Conservation (phyloP, 164 flowering plant species). For the Tetrastigma voinierianum region DNA sequence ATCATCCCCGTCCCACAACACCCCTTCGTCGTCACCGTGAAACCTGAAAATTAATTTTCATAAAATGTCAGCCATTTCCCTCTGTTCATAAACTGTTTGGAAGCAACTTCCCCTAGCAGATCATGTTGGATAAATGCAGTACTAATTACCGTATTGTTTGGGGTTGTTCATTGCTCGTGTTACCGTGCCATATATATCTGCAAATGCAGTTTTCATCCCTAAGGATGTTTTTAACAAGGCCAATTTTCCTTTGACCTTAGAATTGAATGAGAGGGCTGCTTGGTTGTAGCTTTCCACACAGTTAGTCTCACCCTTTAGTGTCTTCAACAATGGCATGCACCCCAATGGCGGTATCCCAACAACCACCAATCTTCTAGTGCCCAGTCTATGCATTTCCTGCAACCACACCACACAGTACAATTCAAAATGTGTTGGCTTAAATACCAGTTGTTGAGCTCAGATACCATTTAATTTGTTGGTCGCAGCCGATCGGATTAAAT, state of each 20-base stretch:
- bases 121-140: background rate
- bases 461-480: too few relatives aligned
- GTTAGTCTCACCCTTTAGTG: conserved; percentile 17
- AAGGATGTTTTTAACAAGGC: conserved; percentile 8
- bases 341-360: conserved; percentile 64
- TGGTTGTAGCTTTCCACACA: conserved; percentile 37
- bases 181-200: conserved; percentile 35
- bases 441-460: too few relatives aligned
- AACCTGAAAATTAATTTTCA: conserved; percentile 30
- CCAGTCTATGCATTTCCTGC: conserved; percentile 44
- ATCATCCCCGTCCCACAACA: conserved; percentile 68
- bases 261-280: conserved; percentile 33
- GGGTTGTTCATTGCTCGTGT: conserved; percentile 38
- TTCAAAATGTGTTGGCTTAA: background rate
- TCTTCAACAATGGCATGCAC: conserved; percentile 54
- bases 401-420: conserved; percentile 1
- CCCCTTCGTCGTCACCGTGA: conserved; percentile 51
- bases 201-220: conserved; percentile 28
- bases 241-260: conserved; percentile 25
- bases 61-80: background rate
- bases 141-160: conserved; percentile 43
- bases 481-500: too few relatives aligned
- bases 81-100: too few relatives aligned
- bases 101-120: too few relatives aligned
- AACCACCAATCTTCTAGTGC: conserved; percentile 39